Evolutionary conservation across 2,329 filamentous ascomycete genomes (phyloP).

Genomic region (Cadophora malorum): DNA sequence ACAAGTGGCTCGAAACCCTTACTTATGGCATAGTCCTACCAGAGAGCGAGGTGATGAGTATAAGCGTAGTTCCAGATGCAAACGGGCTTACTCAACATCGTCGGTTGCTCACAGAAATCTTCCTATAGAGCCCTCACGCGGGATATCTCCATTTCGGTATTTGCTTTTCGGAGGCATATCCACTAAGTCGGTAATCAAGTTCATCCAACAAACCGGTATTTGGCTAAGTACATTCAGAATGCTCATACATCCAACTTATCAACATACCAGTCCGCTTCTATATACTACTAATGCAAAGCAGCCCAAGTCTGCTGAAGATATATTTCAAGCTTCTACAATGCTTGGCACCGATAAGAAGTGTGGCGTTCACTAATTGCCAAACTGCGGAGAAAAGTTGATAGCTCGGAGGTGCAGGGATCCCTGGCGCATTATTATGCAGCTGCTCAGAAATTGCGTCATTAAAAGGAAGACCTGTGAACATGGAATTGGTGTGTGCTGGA

Average conservation of each 20-base stretch:
- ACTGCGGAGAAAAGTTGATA: slow-evolving; percentile 5
- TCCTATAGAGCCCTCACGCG: neutral
- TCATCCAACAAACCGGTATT: too few relatives aligned
- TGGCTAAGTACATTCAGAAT: neutral
- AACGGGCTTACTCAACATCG: neutral
- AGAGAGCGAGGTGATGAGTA: too few relatives aligned
- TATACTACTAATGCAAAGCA: neutral
- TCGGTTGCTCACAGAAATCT: neutral
- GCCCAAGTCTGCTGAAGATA: neutral
- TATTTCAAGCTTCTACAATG: neutral
- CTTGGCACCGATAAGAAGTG: slow-evolving; percentile 13
- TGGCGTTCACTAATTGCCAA: neutral
- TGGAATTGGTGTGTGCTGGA: neutral
- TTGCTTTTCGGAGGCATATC: neutral
- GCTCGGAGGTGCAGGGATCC: neutral
- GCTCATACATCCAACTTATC: neutral
- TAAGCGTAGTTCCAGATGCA: neutral
- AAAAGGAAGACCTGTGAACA: neutral
- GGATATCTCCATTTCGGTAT: neutral
- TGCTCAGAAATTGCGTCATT: neutral
- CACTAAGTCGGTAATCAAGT: neutral
- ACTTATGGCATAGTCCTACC: neutral
- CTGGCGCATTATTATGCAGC: neutral
- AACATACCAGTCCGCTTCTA: too few relatives aligned
- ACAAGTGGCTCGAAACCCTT: neutral